Evolutionary conservation across 495 filamentous ascomycete genomes (phyloP).

Genomic region (Margaritispora aquatica): DNA sequence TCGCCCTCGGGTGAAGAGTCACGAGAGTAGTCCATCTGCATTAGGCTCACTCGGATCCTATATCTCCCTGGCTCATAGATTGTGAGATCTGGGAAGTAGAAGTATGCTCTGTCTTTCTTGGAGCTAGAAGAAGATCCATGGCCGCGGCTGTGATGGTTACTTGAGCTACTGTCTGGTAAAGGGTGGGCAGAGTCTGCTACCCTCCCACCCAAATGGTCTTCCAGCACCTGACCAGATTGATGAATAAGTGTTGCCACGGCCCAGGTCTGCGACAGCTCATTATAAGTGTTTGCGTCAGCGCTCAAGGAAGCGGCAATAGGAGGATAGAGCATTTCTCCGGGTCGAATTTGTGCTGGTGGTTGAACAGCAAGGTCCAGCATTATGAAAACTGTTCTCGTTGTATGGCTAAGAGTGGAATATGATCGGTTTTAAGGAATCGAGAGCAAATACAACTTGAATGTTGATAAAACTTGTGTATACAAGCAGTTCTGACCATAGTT

Average conservation of each 20-base stretch:
- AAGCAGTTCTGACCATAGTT: background rate
- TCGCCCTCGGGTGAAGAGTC: slow-evolving; percentile 8
- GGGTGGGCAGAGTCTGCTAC: slow-evolving; percentile 23
- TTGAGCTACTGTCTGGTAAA: slow-evolving; percentile 1
- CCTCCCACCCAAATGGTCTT: slow-evolving; percentile 16
- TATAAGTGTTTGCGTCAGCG: slow-evolving; percentile 10
- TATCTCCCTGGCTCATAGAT: slow-evolving; percentile 19
- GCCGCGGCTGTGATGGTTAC: background rate
- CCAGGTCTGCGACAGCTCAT: slow-evolving; percentile 17
- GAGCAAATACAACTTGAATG: too few relatives aligned
- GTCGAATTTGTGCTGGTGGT: slow-evolving; percentile 12
- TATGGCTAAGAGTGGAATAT: background rate
- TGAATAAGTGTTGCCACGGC: slow-evolving; percentile 20
- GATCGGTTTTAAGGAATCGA: background rate
- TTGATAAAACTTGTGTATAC: too few relatives aligned
- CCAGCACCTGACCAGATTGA: slow-evolving; percentile 10
- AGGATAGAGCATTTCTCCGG: slow-evolving; percentile 14
- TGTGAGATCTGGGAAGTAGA: slow-evolving; percentile 20
- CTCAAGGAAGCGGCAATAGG: slow-evolving; percentile 18
- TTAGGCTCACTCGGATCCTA: slow-evolving; percentile 17
- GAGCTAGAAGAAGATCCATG: background rate
- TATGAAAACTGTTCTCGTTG: background rate
- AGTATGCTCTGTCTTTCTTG: slow-evolving; percentile 17
- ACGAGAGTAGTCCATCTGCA: slow-evolving; percentile 19
- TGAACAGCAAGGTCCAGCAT: slow-evolving; percentile 22